A percentile compares a stretch with the other conserved stretches of the same genome.
phyloP scores from a whole-genome alignment of 176 grass and related monocot species.

The Phoenix dactylifera region DNA sequence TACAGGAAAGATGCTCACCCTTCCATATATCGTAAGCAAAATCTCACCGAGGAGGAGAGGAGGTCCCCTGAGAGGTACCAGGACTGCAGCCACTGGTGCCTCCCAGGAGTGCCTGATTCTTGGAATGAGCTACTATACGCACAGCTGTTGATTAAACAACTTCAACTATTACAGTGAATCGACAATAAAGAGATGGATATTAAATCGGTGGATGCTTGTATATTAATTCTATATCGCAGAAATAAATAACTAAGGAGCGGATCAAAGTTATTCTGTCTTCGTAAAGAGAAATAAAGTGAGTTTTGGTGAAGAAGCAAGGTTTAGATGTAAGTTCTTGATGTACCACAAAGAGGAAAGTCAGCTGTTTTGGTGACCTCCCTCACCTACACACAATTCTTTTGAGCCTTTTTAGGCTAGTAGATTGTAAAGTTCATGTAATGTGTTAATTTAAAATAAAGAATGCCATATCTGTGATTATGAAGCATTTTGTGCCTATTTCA shows the following conservation, averaged over 20 bases:
- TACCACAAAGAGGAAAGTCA: neutral
- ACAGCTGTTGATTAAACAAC: slow-evolving; percentile 55
- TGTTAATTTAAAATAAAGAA: slow-evolving; percentile 30
- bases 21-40: slow-evolving; percentile 51
- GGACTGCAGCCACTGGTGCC: slow-evolving; percentile 99
- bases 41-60: slow-evolving; percentile 10
- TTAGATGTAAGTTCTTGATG: neutral
- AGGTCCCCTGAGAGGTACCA: slow-evolving; percentile 43
- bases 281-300: neutral
- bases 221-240: neutral
- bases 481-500: slow-evolving; percentile 1
- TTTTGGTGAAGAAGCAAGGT: slow-evolving; percentile 24
- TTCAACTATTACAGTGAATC: slow-evolving; percentile 29
- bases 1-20: slow-evolving; percentile 96
- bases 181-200: slow-evolving; percentile 23
- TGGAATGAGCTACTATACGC: slow-evolving; percentile 94
- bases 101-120: slow-evolving; percentile 81
- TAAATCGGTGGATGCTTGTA: neutral
- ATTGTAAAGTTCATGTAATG: slow-evolving; percentile 41
- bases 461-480: slow-evolving; percentile 25
- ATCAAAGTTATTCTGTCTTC: neutral
- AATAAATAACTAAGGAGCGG: neutral
- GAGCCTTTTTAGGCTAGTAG: slow-evolving; percentile 16
- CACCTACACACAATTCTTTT: slow-evolving; percentile 26
- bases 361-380: slow-evolving; percentile 13